Conservation (phyloP, 2,329 filamentous ascomycete genomes). For the Aspergillus novofumigatus region DNA sequence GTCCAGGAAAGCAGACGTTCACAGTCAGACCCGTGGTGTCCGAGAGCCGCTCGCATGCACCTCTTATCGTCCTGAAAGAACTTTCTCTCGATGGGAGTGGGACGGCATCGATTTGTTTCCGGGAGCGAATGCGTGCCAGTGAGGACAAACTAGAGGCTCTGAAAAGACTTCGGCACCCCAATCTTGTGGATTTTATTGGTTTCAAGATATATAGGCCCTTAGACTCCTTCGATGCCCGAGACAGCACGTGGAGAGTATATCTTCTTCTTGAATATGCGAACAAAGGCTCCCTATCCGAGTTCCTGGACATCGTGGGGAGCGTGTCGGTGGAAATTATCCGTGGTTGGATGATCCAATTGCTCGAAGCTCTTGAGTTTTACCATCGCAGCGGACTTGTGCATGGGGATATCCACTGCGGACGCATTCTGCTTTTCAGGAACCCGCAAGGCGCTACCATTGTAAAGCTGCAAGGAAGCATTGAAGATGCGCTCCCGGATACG, state of each 20-base stretch:
- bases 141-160: conserved; percentile 73
- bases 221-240: conserved; percentile 36
- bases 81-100: conserved; percentile 55
- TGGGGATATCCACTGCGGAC: conserved; percentile 73
- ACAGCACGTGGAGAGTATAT: conserved; percentile 64
- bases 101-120: conserved; percentile 61
- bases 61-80: conserved; percentile 69
- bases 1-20: conserved; percentile 60
- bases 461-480: conserved; percentile 48
- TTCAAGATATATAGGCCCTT: conserved; percentile 66
- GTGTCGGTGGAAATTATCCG: conserved; percentile 72
- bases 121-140: conserved; percentile 70
- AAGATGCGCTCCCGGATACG: conserved; percentile 48
- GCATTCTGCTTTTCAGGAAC: conserved; percentile 72
- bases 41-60: conserved; percentile 53
- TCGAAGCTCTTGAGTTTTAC: conserved; percentile 83
- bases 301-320: conserved; percentile 72
- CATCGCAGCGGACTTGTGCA: conserved; percentile 82
- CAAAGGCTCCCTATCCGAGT: conserved; percentile 75
- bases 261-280: conserved; percentile 73
- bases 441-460: conserved; percentile 64
- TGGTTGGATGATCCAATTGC: conserved; percentile 84
- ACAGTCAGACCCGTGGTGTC: conserved; percentile 66
- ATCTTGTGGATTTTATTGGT: conserved; percentile 74
- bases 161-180: conserved; percentile 70